phyloP scores from a whole-genome alignment of 257 asterid genomes.

The Thymus mandschuricus region DNA sequence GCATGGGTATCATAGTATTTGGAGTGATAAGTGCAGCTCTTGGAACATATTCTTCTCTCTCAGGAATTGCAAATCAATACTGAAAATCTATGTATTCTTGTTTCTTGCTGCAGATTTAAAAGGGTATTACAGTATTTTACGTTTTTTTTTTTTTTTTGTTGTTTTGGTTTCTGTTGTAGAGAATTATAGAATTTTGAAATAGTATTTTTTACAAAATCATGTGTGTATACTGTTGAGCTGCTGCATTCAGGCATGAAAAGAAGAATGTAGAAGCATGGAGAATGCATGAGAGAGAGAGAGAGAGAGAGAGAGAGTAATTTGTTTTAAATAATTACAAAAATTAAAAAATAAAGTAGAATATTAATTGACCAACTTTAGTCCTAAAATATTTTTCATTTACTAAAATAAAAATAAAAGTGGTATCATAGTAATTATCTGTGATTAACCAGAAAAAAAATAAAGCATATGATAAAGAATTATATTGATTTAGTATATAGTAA shows the following conservation, averaged over 20 bases:
- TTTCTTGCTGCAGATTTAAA: background rate
- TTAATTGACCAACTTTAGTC: too few species aligned
- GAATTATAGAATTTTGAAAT: background rate
- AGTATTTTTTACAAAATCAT: background rate
- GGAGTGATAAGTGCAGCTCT: slow-evolving; percentile 60
- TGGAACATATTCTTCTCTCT: slow-evolving; percentile 66
- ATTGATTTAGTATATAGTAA: too few species aligned
- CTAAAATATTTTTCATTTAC: too few species aligned
- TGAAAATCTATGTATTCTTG: slow-evolving; percentile 18
- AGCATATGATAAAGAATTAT: too few species aligned
- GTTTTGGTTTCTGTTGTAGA: background rate
- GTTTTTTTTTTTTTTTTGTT: background rate
- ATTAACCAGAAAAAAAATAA: too few species aligned
- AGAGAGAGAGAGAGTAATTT: background rate
- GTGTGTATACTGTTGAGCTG: background rate
- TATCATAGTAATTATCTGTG: too few species aligned
- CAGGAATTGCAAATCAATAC: slow-evolving; percentile 44
- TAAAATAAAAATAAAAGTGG: too few species aligned
- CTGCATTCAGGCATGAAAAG: background rate
- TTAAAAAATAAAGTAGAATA: too few species aligned
- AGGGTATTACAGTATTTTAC: background rate
- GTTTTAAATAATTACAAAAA: too few species aligned
- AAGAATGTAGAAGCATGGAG: background rate
- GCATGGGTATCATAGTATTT: slow-evolving; percentile 46
- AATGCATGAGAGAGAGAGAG: background rate